A percentile compares a stretch with the other conserved stretches of the same genome.
phyloP scores from a whole-genome alignment of 2,329 filamentous ascomycete genomes.

The Phoma sp. region DNA sequence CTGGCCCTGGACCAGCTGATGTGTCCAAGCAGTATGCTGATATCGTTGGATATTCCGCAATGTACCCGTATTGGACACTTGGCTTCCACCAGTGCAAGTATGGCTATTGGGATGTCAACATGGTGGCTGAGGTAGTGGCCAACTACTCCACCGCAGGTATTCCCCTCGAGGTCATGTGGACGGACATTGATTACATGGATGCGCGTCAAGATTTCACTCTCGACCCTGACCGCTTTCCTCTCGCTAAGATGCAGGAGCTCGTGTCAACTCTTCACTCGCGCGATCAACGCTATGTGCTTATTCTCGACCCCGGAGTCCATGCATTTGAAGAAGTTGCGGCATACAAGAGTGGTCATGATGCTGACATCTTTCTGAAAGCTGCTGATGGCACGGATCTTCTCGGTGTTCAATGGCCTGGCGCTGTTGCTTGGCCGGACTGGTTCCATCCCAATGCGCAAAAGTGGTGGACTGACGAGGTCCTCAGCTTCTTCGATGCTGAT shows the following conservation, averaged over 20 bases:
- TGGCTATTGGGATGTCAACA: slow-evolving; percentile 63
- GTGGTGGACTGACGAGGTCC: slow-evolving; percentile 75
- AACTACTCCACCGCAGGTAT: slow-evolving; percentile 71
- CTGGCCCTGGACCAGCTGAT: slow-evolving; percentile 54
- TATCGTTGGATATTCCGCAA: slow-evolving; percentile 55
- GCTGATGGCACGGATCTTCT: slow-evolving; percentile 62
- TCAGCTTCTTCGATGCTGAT: slow-evolving; percentile 66
- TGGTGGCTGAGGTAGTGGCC: slow-evolving; percentile 69
- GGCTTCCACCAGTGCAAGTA: slow-evolving; percentile 61
- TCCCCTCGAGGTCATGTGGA: slow-evolving; percentile 76
- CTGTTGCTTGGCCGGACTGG: slow-evolving; percentile 78
- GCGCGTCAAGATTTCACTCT: slow-evolving; percentile 66
- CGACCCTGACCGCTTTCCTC: slow-evolving; percentile 68
- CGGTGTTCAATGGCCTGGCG: slow-evolving; percentile 79
- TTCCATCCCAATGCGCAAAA: slow-evolving; percentile 67
- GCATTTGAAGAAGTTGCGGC: slow-evolving; percentile 60
- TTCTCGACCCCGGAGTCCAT: slow-evolving; percentile 69
- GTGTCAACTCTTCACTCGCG: slow-evolving; percentile 69
- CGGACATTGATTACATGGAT: slow-evolving; percentile 74
- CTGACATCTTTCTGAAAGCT: slow-evolving; percentile 60
- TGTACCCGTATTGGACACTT: slow-evolving; percentile 60
- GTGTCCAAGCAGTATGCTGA: slow-evolving; percentile 59
- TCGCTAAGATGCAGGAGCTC: slow-evolving; percentile 67
- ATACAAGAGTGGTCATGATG: slow-evolving; percentile 66
- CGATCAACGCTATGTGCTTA: slow-evolving; percentile 74